Evolutionary conservation across 495 filamentous ascomycete genomes (phyloP).

Genomic region (Aspergillus leporis): DNA sequence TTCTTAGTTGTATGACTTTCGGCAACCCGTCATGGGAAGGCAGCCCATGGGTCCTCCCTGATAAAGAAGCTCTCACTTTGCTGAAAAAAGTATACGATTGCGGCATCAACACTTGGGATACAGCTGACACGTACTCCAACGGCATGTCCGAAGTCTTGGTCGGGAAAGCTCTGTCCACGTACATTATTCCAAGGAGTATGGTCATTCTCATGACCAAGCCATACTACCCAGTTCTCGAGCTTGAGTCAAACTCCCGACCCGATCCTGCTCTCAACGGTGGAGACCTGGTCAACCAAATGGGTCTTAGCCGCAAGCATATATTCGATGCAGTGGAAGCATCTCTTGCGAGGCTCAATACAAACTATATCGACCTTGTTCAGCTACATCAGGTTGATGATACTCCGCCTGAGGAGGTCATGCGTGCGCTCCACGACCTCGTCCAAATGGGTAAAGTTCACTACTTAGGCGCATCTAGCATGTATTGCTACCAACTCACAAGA

Average conservation of each 20-base stretch:
- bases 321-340: conserved; percentile 53
- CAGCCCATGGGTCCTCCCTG: conserved; percentile 58
- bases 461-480: conserved; percentile 54
- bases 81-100: not conserved
- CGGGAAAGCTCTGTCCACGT: conserved; percentile 67
- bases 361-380: conserved; percentile 58
- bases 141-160: conserved; percentile 67
- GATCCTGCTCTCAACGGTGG: conserved; percentile 26
- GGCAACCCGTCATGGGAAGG: conserved; percentile 54
- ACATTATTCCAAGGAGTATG: conserved; percentile 69
- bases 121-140: conserved; percentile 63
- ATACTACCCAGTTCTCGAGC: conserved; percentile 55
- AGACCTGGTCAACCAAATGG: conserved; percentile 44
- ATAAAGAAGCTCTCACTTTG: conserved; percentile 54
- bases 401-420: conserved; percentile 70
- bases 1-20: conserved; percentile 68
- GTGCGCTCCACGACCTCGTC: conserved; percentile 67
- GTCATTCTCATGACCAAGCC: conserved; percentile 75
- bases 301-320: conserved; percentile 51
- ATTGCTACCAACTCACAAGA: conserved; percentile 42
- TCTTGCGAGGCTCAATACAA: conserved; percentile 46
- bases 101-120: conserved; percentile 34
- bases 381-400: conserved; percentile 55
- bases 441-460: conserved; percentile 64
- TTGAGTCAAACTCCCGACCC: conserved; percentile 19